Percentiles rank a stretch among this genome's conserved stretches.
Evolutionary conservation across 73 alveolate genomes (phyloP).

Genomic region (Paramecium tetraurelia): DNA sequence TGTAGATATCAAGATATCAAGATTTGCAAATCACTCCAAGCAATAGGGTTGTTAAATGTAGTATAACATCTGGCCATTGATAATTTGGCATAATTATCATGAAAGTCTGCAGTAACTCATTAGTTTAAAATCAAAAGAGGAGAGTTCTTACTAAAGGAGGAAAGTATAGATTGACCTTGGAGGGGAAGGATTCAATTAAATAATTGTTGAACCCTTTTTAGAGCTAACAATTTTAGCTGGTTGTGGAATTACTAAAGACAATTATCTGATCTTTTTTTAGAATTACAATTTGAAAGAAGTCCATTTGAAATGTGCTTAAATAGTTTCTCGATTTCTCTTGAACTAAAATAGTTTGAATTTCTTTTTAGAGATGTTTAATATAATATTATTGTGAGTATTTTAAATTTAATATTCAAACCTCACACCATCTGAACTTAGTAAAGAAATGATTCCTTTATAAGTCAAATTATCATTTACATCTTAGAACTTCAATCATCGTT

Average conservation of each 20-base stretch:
- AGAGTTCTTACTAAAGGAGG: slow-evolving; percentile 79
- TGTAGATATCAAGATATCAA: slow-evolving; percentile 73
- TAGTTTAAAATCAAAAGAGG: too few species aligned
- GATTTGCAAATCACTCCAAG: slow-evolving; percentile 58
- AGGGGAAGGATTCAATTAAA: slow-evolving; percentile 72
- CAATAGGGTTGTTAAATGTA: too few species aligned
- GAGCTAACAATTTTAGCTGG: slow-evolving; percentile 65
- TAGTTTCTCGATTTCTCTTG: too few species aligned
- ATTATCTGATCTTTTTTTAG: neutral
- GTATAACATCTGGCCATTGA: slow-evolving; percentile 83
- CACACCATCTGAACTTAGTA: neutral
- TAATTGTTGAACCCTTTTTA: slow-evolving; percentile 28
- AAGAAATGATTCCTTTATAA: neutral
- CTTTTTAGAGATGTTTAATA: neutral
- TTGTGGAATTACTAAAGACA: slow-evolving; percentile 64
- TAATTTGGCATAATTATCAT: slow-evolving; percentile 66
- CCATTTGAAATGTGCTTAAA: too few species aligned
- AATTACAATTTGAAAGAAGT: slow-evolving; percentile 62
- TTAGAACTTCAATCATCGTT: slow-evolving; percentile 6
- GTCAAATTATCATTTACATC: neutral
- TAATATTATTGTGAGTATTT: neutral
- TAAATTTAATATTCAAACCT: neutral
- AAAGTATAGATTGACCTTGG: slow-evolving; percentile 64
- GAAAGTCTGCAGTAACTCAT: slow-evolving; percentile 60
- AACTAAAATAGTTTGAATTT: slow-evolving; percentile 47